A percentile compares a stretch with the other conserved stretches of the same genome.
Evolutionary conservation across 192 early-diverging fungal species (phyloP).

Genomic region (Rhizophagus sp.): DNA sequence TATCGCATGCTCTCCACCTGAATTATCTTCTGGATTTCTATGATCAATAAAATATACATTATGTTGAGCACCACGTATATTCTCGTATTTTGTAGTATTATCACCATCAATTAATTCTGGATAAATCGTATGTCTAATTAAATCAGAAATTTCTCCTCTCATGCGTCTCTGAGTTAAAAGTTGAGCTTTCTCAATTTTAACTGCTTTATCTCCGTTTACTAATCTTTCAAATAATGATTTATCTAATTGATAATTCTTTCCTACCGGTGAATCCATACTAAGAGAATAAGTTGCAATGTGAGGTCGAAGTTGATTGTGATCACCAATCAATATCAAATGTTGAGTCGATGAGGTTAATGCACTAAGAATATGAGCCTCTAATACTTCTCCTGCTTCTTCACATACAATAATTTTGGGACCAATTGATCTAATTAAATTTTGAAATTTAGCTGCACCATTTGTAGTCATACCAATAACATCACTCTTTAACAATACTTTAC

Average conservation of each 20-base stretch:
- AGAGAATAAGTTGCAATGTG: neutral
- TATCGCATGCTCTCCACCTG: constrained; percentile 36
- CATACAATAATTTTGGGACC: constrained; percentile 54
- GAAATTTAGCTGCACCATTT: constrained; percentile 57
- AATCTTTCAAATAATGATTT: constrained; percentile 55
- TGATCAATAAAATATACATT: constrained; percentile 56
- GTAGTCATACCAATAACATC: constrained; percentile 63
- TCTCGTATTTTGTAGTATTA: constrained; percentile 31
- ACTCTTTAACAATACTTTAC: constrained; percentile 34
- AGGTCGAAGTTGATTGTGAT: constrained; percentile 35
- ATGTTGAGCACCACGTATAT: constrained; percentile 42
- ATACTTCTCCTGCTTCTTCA: constrained; percentile 61
- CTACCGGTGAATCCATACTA: constrained; percentile 40
- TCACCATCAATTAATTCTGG: constrained; percentile 45
- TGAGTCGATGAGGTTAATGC: constrained; percentile 48
- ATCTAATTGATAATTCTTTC: constrained; percentile 44
- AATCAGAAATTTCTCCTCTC: constrained; percentile 47
- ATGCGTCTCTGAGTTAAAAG: constrained; percentile 48
- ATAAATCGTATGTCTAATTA: constrained; percentile 52
- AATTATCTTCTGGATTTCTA: constrained; percentile 42
- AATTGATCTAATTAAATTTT: constrained; percentile 34
- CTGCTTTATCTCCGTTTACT: constrained; percentile 12
- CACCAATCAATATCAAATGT: constrained; percentile 59
- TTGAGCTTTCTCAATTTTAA: neutral
- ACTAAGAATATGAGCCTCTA: constrained; percentile 57